Percentiles rank a stretch among this genome's conserved stretches.
Evolutionary conservation across 108 stramenopile species (phyloP).

Genomic region (Skeletonema menzelii): DNA sequence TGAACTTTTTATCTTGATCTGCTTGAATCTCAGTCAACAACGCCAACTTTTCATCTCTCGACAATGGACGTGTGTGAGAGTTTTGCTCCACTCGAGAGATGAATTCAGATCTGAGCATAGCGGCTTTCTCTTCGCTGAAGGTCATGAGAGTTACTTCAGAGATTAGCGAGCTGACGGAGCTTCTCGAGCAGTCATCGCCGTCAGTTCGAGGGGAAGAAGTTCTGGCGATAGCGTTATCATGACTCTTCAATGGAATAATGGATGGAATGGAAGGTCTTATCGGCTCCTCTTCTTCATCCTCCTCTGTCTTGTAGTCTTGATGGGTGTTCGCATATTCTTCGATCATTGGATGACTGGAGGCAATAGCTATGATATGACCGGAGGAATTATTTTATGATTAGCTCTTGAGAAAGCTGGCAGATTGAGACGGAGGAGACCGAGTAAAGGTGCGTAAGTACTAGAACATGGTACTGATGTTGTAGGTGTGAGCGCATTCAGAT

Average conservation of each 20-base stretch:
- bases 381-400: too few relatives aligned
- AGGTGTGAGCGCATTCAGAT: too few relatives aligned
- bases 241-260: not conserved
- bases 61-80: not conserved
- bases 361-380: too few relatives aligned
- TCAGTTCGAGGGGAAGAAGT: not conserved
- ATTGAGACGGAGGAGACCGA: too few relatives aligned
- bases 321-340: not conserved
- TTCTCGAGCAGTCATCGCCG: not conserved
- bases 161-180: not conserved
- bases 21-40: not conserved
- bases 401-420: too few relatives aligned
- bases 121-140: not conserved
- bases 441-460: too few relatives aligned
- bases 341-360: not conserved
- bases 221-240: not conserved
- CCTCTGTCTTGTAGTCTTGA: not conserved
- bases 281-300: not conserved
- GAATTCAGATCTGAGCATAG: constrained; percentile 1
- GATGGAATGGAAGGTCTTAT: not conserved
- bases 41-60: not conserved
- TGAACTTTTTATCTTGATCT: constrained; percentile 1
- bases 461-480: too few relatives aligned
- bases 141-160: not conserved
- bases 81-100: not conserved